Evolutionary conservation across 2,329 filamentous ascomycete genomes (phyloP).

Genomic region (Intubia oerlemansii): DNA sequence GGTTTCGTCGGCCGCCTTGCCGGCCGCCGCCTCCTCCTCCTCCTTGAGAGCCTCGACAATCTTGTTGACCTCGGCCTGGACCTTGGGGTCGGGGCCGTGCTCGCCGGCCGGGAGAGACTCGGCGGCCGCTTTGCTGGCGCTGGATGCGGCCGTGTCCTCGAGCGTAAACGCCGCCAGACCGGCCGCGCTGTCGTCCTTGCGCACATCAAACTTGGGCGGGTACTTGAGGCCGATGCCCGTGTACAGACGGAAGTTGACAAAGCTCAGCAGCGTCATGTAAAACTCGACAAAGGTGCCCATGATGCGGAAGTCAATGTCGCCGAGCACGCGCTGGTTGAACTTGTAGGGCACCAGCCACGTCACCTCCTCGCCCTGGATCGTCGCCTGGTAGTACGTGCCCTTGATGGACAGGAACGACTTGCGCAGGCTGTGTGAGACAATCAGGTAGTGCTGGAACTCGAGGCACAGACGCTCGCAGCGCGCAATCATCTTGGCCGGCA

Average conservation of each 20-base stretch:
- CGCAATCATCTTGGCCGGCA: slow-evolving; percentile 88
- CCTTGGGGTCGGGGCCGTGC: slow-evolving; percentile 36
- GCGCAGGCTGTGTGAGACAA: slow-evolving; percentile 70
- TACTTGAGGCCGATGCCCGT: slow-evolving; percentile 83
- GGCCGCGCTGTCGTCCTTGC: slow-evolving; percentile 72
- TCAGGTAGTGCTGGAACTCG: slow-evolving; percentile 97
- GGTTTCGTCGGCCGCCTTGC: slow-evolving; percentile 25
- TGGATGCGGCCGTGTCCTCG: slow-evolving; percentile 48
- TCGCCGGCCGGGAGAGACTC: slow-evolving; percentile 22
- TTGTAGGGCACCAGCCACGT: slow-evolving; percentile 95
- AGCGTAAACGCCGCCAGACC: slow-evolving; percentile 83
- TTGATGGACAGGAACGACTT: slow-evolving; percentile 98
- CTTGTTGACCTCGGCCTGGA: slow-evolving; percentile 46
- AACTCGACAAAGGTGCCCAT: slow-evolving; percentile 99
- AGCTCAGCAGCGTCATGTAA: slow-evolving; percentile 88
- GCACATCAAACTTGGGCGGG: slow-evolving; percentile 77
- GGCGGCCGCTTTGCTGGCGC: slow-evolving; percentile 28
- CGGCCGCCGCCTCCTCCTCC: slow-evolving; percentile 10
- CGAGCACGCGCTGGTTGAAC: slow-evolving; percentile 86
- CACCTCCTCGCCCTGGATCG: slow-evolving; percentile 89
- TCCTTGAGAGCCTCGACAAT: slow-evolving; percentile 45
- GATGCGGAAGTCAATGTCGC: slow-evolving; percentile 93
- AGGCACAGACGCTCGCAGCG: slow-evolving; percentile 82
- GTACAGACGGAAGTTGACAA: slow-evolving; percentile 91
- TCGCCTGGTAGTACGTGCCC: slow-evolving; percentile 98